Base-by-base conservation (phyloP, 225 moss, liverwort and hornwort species). In the Marchantia paleacea region DNA sequence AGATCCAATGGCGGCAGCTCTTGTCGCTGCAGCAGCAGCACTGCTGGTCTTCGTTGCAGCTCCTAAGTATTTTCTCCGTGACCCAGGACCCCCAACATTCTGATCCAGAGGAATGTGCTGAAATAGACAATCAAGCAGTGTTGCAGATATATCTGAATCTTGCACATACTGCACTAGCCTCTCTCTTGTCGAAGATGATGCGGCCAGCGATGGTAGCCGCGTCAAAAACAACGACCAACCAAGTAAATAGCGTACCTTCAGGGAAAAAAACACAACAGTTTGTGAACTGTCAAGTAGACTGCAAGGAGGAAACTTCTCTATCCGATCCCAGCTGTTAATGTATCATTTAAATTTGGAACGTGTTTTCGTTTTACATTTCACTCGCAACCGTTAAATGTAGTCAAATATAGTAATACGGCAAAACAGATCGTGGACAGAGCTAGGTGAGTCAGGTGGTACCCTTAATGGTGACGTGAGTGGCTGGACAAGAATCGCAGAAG, bases 171-270 rank as follows among this genome's bases (percentile, higher is more conserved):
- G 91, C 64, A 99, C 82, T 12, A 99, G 84, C 70, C 90, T 88
- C 83, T 99, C 93, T 80, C 95, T 89, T 60, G 86, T 80, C 54
- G 89, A 85, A n/a, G 97, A 95, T 64, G 89, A 82, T 39, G 90
- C 83, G 29, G 92, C 81, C 84, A 95, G 83, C 29, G 90, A 85
- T 69, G 95, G 90, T 83, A 99, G 84, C 77, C 93, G 92, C 80
- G 92, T 92, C 86, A 99, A 88, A 60, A 94, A 83, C 80, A 99
- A 88, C 31, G 93, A 91, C 93, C 97, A 99, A 24, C 95, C 93
- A 82, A 99, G 82, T 31, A 99, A 85, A 87, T 91, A 99, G 67
- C 90, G 85, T 52, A 95, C 91, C 97, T 93, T 93, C 80, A 84
- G 6, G 47, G 57, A 60, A 8, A 49, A 53, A 72, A 55, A 20